Evolutionary conservation across 805 yeast species (phyloP).

Genomic region (Teunomyces pallodes): DNA sequence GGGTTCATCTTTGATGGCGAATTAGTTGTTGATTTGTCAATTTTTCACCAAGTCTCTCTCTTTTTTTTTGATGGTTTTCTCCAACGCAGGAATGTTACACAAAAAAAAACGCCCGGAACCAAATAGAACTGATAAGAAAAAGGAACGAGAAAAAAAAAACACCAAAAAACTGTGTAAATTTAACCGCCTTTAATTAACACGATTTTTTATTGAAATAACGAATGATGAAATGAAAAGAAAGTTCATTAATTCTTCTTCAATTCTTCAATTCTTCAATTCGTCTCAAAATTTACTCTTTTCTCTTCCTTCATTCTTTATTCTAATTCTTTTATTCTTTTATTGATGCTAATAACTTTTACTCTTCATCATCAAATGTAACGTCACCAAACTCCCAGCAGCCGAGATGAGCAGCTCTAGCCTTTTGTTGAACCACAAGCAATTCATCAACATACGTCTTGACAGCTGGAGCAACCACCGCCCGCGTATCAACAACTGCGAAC

Average conservation of each 20-base stretch:
- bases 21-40: background rate
- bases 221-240: no score
- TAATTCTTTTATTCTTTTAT: no score
- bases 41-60: background rate
- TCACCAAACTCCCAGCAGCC: conserved; percentile 83
- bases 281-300: no score
- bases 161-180: no score
- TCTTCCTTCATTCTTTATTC: no score
- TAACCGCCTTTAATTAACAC: no score
- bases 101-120: background rate
- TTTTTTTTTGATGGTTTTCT: background rate
- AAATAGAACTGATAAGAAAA: background rate
- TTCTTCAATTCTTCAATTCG: no score
- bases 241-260: no score
- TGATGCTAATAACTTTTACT: background rate
- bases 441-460: conserved; percentile 34
- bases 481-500: conserved; percentile 52
- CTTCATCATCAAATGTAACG: conserved; percentile 55
- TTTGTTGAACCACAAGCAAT: conserved; percentile 42
- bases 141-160: no score
- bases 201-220: no score
- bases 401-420: conserved; percentile 48
- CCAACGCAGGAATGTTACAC: background rate
- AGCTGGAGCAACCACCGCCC: conserved; percentile 16
- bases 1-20: conserved; percentile 62